phyloP scores from a whole-genome alignment of 257 asterid species.

The Verbena officinalis region DNA sequence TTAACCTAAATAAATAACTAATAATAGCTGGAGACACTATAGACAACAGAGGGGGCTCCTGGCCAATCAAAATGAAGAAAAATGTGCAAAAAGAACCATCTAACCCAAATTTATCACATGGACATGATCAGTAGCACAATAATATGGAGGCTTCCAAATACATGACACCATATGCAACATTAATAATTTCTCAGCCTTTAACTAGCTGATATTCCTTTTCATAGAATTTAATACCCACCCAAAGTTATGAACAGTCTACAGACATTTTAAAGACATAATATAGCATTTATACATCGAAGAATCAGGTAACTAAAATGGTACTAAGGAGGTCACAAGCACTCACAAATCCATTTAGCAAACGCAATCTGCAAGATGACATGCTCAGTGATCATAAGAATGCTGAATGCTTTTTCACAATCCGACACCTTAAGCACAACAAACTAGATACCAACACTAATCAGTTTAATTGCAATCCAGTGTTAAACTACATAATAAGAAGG shows the following conservation, averaged over 20 bases:
- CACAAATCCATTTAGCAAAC: neutral
- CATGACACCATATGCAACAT: neutral
- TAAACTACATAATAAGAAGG: constrained; percentile 10
- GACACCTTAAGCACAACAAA: constrained; percentile 7
- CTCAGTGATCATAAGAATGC: neutral
- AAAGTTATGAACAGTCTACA: neutral
- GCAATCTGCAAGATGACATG: neutral
- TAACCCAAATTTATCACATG: too few species aligned
- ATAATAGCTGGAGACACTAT: neutral
- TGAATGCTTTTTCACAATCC: neutral
- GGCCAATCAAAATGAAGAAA: neutral
- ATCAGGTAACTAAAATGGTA: neutral
- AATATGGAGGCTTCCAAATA: neutral
- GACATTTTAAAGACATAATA: neutral
- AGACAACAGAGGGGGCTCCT: neutral
- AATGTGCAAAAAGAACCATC: too few species aligned
- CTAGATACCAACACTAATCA: constrained; percentile 14
- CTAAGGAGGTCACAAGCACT: neutral
- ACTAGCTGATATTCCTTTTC: neutral
- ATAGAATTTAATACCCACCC: neutral
- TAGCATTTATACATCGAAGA: neutral
- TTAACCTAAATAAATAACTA: too few species aligned
- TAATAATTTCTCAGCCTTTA: neutral
- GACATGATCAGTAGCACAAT: neutral
- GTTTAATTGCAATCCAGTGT: neutral